These are phyloP conservation scores for Chaetomiaceae sp. DNA, from an alignment of 2,329 filamentous ascomycete genomes.

Conservation along the genomic window DNA sequence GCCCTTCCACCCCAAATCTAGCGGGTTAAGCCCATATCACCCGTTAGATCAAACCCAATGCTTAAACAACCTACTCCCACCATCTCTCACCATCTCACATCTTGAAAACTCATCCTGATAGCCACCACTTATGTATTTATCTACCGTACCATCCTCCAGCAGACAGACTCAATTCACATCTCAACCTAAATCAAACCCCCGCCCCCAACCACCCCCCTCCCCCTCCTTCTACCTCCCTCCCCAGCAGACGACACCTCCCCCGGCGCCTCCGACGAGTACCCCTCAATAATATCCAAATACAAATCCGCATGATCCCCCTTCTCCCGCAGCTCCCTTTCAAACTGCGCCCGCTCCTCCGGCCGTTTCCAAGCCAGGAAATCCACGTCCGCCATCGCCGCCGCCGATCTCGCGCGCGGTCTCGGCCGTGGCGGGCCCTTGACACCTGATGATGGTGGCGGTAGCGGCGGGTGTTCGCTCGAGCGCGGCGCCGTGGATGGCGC, in stretches of 20 bases:
- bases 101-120: no score
- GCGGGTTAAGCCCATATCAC: no score
- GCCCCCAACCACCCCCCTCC: background rate
- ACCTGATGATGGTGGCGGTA: no score
- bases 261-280: slow-evolving; percentile 1
- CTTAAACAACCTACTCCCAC: no score
- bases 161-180: no score
- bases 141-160: no score
- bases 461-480: no score
- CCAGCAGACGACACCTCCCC: background rate
- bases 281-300: slow-evolving; percentile 17
- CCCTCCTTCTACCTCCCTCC: background rate
- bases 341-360: slow-evolving; percentile 5
- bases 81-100: no score
- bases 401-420: background rate
- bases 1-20: no score
- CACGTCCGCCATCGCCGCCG: background rate
- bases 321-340: slow-evolving; percentile 1
- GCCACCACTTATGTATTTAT: no score
- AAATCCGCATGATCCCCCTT: slow-evolving; percentile 12
- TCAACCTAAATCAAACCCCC: background rate
- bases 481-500: no score
- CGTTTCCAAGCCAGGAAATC: slow-evolving; percentile 10
- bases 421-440: background rate
- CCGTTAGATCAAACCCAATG: no score